Evolutionary conservation across 176 grass and related monocot species (phyloP), one percentile per base, ranked within the genome.

Genomic region (Oryza glumipatula): DNA sequence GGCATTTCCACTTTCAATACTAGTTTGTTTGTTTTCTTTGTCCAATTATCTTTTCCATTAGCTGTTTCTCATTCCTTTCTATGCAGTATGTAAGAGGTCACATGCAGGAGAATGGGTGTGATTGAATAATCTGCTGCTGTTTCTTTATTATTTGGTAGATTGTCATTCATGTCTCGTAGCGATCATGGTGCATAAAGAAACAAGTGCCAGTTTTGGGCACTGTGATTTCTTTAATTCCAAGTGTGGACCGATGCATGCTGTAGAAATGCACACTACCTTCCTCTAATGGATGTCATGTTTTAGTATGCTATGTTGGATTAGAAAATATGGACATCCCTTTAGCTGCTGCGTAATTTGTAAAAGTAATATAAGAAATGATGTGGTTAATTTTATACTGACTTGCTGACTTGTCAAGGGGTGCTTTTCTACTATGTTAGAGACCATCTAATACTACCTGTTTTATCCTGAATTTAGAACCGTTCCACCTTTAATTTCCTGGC

Each of bases 111-210:
- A 72, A 72, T 58, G 72, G 32, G 43, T 44, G 66, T 17, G 39
- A 41, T 41, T 41, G 24, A 68, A 51, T 76, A 75, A 74, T 69
- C 64, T 79, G 58, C 47, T 61, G 48, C 6, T 69, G 39, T 74
- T 88, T 80, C 21, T 66, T 79, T 80, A 82, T 82, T 24, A 33
- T 86, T 78, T 86, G 67, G 17, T 86, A 85, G 79, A 90, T 47
- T 26, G 14, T 86, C 43, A 47, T 41, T 67, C 41, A 17, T 77
- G 52, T 71, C 54, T 7, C 9, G 2, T 54, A 21, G 83, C 39
- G 33, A 72, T 23, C 49, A 10, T 60, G 22, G 9, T 76, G 44
- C 17, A 17, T 52, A 51, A 17, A 69, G 15, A 47, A 85, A 70
- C 6, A 32, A 67, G 14, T 75, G 82, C 11, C 74, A 63, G 0